Evolutionary conservation across 1,284 basidiomycete species (phyloP), one percentile per base, ranked within the genome.

Genomic region (Porodaedalea pini): DNA sequence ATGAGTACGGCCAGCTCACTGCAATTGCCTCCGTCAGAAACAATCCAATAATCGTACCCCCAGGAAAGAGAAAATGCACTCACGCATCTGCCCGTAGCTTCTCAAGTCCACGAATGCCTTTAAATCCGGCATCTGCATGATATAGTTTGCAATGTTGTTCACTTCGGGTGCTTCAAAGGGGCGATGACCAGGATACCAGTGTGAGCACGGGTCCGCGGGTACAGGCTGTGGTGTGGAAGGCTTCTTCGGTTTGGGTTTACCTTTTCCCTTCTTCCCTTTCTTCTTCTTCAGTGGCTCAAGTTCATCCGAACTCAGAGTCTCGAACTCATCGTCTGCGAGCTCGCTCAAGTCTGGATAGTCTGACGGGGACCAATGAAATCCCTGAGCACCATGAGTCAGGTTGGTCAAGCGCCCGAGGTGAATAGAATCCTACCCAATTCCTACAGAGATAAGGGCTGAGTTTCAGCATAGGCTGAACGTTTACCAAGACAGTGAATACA

Each of bases 81-180:
- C 64, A 92, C 90, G 68, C 76, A 91, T 84, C 69, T 95, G 91
- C 0, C 91, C 91, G 67, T 93, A 94, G 63, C 82, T 87, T 63
- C 93, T 79, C 57, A 94, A 67, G 69, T 94, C 91, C 21, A 94
- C 61, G 66, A 89, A 93, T n/a, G 77, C 80, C 7, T 78, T 70
- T 17, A 84, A 68, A 59, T 78, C 72, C 17, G 79, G 76, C 21
- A 82, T 77, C 27, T 76, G 79, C 5, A 73, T 75, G 47, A 92
- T 73, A 66, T 85, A 92, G 61, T 85, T 80, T 1, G 86, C 85
- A 58, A 94, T 79, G 53, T 85, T 88, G 65, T 81, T 82, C 2
- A 86, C 84, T 69, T 95, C 92, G 0, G 81, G 79, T 0, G 90
- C 79, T 66, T 91, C 81, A 69, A 94, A 93, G 0, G 90, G 75